Base-by-base conservation (phyloP, 306 rosid species). In the Adenanthera pavonina region DNA sequence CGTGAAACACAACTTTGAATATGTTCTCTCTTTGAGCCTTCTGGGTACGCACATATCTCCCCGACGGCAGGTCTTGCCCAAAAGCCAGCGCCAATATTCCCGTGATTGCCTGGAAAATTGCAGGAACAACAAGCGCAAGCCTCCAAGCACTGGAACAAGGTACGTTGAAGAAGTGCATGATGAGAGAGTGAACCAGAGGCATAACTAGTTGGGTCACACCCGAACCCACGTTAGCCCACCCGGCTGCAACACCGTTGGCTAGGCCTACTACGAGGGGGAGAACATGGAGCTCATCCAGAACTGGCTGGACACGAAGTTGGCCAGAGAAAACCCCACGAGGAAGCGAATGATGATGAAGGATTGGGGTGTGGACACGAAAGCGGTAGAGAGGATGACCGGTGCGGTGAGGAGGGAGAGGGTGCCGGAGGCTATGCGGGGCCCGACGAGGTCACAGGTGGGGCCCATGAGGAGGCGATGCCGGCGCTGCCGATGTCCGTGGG, bases 271-370 rank as follows among this genome's bases (percentile, higher is more conserved):
- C 83, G 70, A 34, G 47, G 71, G 57, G 11, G 89, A 86, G 86
- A 91, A 91, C 89, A 91, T 91, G 71, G 91, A 85, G 80, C 81
- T 87, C 92, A 87, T 91, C 94, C 92, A 91, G 83, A 74, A 87
- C 81, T 91, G 94, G 84, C 65, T 80, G 46, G 94, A 87, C 13
- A 91, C 94, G 71, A 91, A 91, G 61, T 84, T 91, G 5, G 90
- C 92, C 1, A 89, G 86, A 0, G 89, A 91, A 52, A 91, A 87
- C 0, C 92, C 94, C 0, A 83, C 65, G 15, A 89, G 78, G 84
- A 91, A 91, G 38, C 94, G 86, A 16, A 86, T 9, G 73, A 43
- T 17, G 44, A 91, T 84, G 85, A 91, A 91, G 25, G 89, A 20
- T 2, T 4, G 38, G 0, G 91, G 84, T 1, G 92, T 65, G 44